These are phyloP conservation scores for Wickerhamiella hasegawae DNA, from an alignment of 805 yeast genomes.

Conservation along the genomic window DNA sequence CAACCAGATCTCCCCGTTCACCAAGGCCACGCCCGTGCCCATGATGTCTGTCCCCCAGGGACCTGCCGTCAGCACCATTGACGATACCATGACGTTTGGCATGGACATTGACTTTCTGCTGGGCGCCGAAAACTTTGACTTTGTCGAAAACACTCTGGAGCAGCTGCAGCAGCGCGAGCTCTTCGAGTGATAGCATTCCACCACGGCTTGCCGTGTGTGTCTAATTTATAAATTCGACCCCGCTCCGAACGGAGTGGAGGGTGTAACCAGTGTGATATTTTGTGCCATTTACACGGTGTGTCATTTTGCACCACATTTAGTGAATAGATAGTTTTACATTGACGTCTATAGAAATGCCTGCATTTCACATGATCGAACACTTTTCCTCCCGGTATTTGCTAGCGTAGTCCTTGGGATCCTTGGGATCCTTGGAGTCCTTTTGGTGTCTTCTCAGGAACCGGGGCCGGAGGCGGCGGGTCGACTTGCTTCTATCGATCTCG, in stretches of 20 bases:
- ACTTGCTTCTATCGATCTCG: too few species aligned
- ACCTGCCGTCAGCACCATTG: not conserved
- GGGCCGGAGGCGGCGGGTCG: too few species aligned
- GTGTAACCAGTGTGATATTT: too few species aligned
- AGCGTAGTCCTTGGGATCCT: conserved; percentile 15
- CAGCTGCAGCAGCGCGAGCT: not conserved
- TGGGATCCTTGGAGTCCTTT: too few species aligned
- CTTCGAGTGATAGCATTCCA: too few species aligned
- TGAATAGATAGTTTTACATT: too few species aligned
- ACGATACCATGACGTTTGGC: conserved; percentile 1
- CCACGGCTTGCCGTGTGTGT: too few species aligned
- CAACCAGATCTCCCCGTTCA: not conserved
- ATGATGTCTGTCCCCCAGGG: not conserved
- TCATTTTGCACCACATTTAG: too few species aligned
- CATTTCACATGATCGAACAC: conserved; percentile 15
- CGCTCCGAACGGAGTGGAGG: too few species aligned
- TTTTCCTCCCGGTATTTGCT: conserved; percentile 16
- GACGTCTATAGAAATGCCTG: too few species aligned
- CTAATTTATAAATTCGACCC: not conserved
- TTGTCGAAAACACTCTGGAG: not conserved
- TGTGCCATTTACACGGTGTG: too few species aligned
- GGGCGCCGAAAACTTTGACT: not conserved
- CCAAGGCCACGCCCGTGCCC: not conserved
- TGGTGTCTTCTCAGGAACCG: conserved; percentile 1
- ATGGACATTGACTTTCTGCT: conserved; percentile 1